A percentile compares a stretch with the other conserved stretches of the same genome.
Evolutionary conservation across 2,329 filamentous ascomycete genomes (phyloP).

Genomic region (Pyrenophora graminea): DNA sequence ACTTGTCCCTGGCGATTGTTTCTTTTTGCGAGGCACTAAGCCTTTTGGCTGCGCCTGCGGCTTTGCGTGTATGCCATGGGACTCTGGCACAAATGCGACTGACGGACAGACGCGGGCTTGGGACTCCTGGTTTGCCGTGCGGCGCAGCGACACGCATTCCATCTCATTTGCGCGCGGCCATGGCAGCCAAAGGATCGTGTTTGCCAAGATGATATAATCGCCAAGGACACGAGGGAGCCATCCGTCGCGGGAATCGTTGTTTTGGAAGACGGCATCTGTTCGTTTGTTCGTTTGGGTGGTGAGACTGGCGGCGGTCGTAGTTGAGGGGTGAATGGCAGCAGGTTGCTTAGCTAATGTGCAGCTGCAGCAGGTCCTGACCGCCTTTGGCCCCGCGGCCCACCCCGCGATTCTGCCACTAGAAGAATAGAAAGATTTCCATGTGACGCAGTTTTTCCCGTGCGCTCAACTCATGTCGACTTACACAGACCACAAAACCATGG

Average conservation of each 20-base stretch:
- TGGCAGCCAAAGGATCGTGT: no score
- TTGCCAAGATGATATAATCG: no score
- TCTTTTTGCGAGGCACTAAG: conserved; percentile 35
- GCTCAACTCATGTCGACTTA: no score
- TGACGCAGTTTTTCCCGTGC: conserved; percentile 3
- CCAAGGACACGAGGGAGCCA: no score
- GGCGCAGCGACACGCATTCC: conserved; percentile 1
- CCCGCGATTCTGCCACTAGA: conserved; percentile 18
- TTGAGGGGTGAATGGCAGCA: neutral
- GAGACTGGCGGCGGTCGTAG: no score
- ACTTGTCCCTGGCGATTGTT: conserved; percentile 31
- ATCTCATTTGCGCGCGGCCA: no score
- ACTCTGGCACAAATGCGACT: conserved; percentile 17
- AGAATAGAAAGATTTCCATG: conserved; percentile 3
- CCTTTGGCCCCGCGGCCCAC: conserved; percentile 13
- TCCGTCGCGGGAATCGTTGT: no score
- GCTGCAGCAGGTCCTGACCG: conserved; percentile 5
- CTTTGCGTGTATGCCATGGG: conserved; percentile 5
- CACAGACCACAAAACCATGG: conserved; percentile 13
- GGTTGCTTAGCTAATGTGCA: conserved; percentile 11
- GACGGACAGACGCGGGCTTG: no score
- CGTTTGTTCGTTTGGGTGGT: no score
- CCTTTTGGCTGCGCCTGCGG: conserved; percentile 25
- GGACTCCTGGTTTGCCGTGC: neutral
- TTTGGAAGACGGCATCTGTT: no score